Evolutionary conservation across 2,329 filamentous ascomycete genomes (phyloP).

Genomic region (Thielaviopsis musarum): DNA sequence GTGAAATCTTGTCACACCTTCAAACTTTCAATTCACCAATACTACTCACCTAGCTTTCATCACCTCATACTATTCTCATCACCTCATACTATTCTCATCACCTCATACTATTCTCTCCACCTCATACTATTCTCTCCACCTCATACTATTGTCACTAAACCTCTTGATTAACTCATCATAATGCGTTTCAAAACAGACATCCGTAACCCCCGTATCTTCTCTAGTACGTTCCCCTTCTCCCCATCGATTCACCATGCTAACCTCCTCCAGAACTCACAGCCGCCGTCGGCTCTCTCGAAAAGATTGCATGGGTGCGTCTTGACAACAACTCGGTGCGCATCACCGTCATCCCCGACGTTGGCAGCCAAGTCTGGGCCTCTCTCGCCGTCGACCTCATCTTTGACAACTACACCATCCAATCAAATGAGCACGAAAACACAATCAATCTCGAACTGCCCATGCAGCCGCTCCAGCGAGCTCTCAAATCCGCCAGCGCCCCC

Average conservation of each 20-base stretch:
- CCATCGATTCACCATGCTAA: background rate
- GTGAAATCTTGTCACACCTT: background rate
- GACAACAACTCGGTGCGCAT: conserved; percentile 80
- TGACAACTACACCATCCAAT: conserved; percentile 69
- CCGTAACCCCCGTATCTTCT: conserved; percentile 49
- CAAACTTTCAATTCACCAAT: background rate
- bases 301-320: conserved; percentile 79
- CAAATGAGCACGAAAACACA: conserved; percentile 63
- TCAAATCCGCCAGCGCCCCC: conserved; percentile 57
- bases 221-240: conserved; percentile 25
- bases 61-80: background rate
- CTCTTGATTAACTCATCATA: conserved; percentile 15
- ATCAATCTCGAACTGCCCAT: conserved; percentile 95
- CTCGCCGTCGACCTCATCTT: conserved; percentile 70
- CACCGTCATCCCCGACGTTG: conserved; percentile 86
- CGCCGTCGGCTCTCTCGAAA: conserved; percentile 51
- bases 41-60: background rate
- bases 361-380: conserved; percentile 86
- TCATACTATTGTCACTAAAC: background rate
- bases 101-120: background rate
- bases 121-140: background rate
- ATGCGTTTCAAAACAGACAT: conserved; percentile 53
- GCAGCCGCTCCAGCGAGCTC: conserved; percentile 72
- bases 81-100: background rate
- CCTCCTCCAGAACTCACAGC: conserved; percentile 39